Percentiles rank a stretch among this genome's conserved stretches.
These are phyloP conservation scores for Dacryopinax spathularia DNA, from an alignment of 768 basidiomycete species.

Conservation along the genomic window DNA sequence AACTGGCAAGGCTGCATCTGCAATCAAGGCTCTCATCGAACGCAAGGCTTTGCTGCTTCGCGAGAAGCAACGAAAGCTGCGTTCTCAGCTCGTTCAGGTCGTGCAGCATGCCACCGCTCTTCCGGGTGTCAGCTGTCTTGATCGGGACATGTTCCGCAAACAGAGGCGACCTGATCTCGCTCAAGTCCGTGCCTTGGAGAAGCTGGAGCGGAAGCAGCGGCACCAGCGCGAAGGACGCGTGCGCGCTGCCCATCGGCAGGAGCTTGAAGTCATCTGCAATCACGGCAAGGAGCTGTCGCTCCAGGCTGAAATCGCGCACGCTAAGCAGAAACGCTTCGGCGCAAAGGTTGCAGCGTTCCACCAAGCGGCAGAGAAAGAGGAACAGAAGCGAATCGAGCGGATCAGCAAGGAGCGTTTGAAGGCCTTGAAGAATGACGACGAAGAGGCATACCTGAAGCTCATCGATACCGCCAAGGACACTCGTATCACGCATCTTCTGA, in stretches of 20 bases:
- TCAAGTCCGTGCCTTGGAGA: conserved; percentile 80
- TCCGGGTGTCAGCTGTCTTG: conserved; percentile 39
- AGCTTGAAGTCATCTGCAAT: conserved; percentile 68
- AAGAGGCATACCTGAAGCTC: conserved; percentile 98
- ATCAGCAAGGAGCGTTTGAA: conserved; percentile 95
- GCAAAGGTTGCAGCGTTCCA: conserved; percentile 75
- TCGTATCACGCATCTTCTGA: conserved; percentile 87
- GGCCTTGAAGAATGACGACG: conserved; percentile 93
- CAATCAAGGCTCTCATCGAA: conserved; percentile 58
- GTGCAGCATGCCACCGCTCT: conserved; percentile 78
- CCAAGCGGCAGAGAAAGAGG: conserved; percentile 85
- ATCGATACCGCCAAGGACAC: conserved; percentile 99
- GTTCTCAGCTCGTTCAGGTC: conserved; percentile 72
- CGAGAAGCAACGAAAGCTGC: conserved; percentile 79
- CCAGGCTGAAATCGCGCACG: conserved; percentile 50
- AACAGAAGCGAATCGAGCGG: conserved; percentile 90
- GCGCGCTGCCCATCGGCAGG: conserved; percentile 92
- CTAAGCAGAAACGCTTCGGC: conserved; percentile 48
- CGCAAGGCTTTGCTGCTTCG: conserved; percentile 77
- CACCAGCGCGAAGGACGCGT: conserved; percentile 83
- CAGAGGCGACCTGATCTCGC: conserved; percentile 72
- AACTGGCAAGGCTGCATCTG: background rate
- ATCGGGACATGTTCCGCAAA: conserved; percentile 82
- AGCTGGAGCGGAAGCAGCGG: conserved; percentile 80
- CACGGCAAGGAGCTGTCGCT: conserved; percentile 64